phyloP scores from a whole-genome alignment of 169 alveolate species.

The Cryptosporidium felis region DNA sequence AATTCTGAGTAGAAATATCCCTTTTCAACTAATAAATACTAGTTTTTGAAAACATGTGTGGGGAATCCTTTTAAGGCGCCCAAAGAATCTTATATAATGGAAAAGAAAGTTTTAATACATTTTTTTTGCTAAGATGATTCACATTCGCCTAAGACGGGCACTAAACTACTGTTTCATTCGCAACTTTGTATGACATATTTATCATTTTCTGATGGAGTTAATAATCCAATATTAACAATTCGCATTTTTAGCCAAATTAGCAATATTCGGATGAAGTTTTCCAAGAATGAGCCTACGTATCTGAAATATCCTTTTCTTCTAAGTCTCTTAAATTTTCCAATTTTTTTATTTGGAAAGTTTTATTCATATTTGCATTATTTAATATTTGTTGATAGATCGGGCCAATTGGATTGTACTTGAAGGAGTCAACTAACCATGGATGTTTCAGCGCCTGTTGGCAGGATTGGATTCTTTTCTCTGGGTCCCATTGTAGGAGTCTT shows the following conservation, averaged over 20 bases:
- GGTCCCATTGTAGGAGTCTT: slow-evolving; percentile 84
- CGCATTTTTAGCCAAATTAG: slow-evolving; percentile 34
- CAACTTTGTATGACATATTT: no score
- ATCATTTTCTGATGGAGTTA: no score
- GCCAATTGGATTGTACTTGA: slow-evolving; percentile 65
- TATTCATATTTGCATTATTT: background rate
- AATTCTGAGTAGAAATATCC: slow-evolving; percentile 1
- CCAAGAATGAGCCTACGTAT: background rate
- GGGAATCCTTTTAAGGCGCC: slow-evolving; percentile 67
- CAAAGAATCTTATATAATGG: no score
- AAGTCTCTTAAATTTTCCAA: background rate
- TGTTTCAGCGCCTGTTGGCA: slow-evolving; percentile 86
- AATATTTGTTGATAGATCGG: slow-evolving; percentile 39
- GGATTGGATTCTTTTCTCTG: slow-evolving; percentile 80
- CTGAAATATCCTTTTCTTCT: slow-evolving; percentile 18
- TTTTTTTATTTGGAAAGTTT: background rate
- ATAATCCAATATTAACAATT: slow-evolving; percentile 4
- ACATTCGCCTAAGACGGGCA: no score
- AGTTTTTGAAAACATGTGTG: no score
- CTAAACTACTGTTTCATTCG: no score
- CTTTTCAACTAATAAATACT: background rate
- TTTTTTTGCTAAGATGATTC: no score
- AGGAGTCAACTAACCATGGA: slow-evolving; percentile 84
- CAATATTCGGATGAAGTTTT: slow-evolving; percentile 6
- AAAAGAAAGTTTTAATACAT: no score